Evolutionary conservation across 768 basidiomycete species (phyloP), one percentile per base, ranked within the genome.

Genomic region (Suillus hirtellus): DNA sequence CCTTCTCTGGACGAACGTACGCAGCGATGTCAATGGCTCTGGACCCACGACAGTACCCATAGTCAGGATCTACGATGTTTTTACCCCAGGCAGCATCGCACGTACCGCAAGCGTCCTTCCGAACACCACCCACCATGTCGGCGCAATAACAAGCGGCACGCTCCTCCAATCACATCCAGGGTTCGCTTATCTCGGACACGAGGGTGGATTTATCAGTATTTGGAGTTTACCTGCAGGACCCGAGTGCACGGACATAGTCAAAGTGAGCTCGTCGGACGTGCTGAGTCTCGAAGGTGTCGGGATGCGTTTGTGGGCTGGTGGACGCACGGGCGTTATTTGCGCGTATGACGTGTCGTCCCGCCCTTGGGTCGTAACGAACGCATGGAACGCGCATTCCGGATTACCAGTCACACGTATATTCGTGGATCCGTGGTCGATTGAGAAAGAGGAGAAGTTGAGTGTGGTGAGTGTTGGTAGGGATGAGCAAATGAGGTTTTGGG

Each of bases 301-400:
- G 62, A 81, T 90, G 60, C 79, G 87, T 60, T 76, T 99, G 42
- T 99, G 96, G 96, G 90, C 86, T 10, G 96, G 96, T 0, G 86
- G 86, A 35, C 74, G 96, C 64, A 91, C 87, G 65, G 96, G 96
- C 0, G 81, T 81, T 73, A 91, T 98, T 53, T 81, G 87, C 15
- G 92, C 87, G 2, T 97, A 91, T 73, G 93, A 96, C 71, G 85
- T 91, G 38, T 75, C 77, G 11, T 75, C 80, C 21, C 83, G 82
- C 64, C 95, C 95, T 15, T 98, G 96, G 95, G 74, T 86, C 21
- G 86, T 92, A 64, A 93, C 90, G 64, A 98, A 97, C 73, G 81
- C 82, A 44, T 98, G 96, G 96, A 82, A 81, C 65, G 95, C 93
- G 14, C 94, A 96, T 73, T 76, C 79, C 21, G 80, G 83, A 58